phyloP scores from a whole-genome alignment of 306 rosid species.

The Adenanthera pavonina region DNA sequence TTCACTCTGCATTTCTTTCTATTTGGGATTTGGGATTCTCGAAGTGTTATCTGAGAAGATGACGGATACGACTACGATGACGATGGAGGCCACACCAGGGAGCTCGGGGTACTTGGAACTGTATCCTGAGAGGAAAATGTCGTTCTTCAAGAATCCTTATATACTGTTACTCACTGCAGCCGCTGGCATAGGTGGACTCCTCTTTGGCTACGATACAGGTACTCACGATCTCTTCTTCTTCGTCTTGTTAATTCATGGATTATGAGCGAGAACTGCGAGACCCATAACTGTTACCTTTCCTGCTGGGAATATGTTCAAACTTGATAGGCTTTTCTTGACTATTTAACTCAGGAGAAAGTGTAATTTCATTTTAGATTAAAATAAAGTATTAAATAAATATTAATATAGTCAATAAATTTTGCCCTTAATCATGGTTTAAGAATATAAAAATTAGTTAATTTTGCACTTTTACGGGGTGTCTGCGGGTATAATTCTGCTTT shows the following conservation, averaged over 20 bases:
- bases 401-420: neutral
- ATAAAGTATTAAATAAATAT: neutral
- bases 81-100: slow-evolving; percentile 38
- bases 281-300: neutral
- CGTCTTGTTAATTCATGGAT: neutral
- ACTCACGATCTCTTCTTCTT: neutral
- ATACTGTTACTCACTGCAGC: slow-evolving; percentile 48
- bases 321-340: neutral
- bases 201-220: slow-evolving; percentile 61
- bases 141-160: slow-evolving; percentile 45
- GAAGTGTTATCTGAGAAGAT: slow-evolving; percentile 7
- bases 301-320: neutral
- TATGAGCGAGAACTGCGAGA: neutral
- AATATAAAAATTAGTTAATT: neutral
- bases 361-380: neutral
- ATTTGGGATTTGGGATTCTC: neutral
- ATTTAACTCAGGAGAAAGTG: neutral
- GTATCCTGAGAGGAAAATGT: slow-evolving; percentile 48
- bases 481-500: neutral
- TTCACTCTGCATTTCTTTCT: neutral
- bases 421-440: neutral
- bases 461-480: neutral
- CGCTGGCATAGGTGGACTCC: slow-evolving; percentile 54
- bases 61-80: slow-evolving; percentile 24
- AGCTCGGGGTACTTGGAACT: slow-evolving; percentile 50